phyloP scores from a whole-genome alignment of 495 filamentous ascomycete genomes.

The Lichenothelia convexa region DNA sequence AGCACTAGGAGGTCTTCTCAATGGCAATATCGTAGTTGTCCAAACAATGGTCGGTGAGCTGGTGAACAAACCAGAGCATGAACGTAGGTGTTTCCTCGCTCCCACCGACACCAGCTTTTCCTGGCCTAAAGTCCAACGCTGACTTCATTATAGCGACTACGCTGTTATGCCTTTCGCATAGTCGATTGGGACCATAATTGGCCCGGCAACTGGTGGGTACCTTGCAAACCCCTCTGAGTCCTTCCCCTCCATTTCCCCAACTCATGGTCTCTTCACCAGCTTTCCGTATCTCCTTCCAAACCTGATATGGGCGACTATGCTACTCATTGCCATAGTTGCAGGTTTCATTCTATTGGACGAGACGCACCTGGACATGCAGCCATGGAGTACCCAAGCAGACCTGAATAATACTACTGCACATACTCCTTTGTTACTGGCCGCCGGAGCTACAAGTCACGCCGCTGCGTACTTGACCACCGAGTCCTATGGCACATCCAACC shows the following conservation, averaged over 20 bases:
- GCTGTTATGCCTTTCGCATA: slow-evolving; percentile 79
- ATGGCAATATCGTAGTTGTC: slow-evolving; percentile 78
- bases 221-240: slow-evolving; percentile 55
- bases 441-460: slow-evolving; percentile 48
- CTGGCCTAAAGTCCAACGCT: too few species aligned
- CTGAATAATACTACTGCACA: slow-evolving; percentile 38
- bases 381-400: slow-evolving; percentile 32
- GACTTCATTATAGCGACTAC: too few species aligned
- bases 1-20: slow-evolving; percentile 60
- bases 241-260: slow-evolving; percentile 46
- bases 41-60: slow-evolving; percentile 86
- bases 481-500: slow-evolving; percentile 62
- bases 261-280: slow-evolving; percentile 43
- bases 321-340: slow-evolving; percentile 52
- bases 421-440: slow-evolving; percentile 52
- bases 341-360: slow-evolving; percentile 61
- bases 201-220: slow-evolving; percentile 62
- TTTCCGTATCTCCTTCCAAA: slow-evolving; percentile 78
- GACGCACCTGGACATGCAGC: slow-evolving; percentile 64
- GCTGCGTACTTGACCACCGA: slow-evolving; percentile 53
- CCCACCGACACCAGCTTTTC: too few species aligned
- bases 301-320: slow-evolving; percentile 51
- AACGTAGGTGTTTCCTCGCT: slow-evolving; percentile 48
- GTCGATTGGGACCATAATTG: slow-evolving; percentile 70
- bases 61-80: slow-evolving; percentile 60